Base-by-base conservation (phyloP, 75 land plant genomes). In the Cunninghamia lanceolata region DNA sequence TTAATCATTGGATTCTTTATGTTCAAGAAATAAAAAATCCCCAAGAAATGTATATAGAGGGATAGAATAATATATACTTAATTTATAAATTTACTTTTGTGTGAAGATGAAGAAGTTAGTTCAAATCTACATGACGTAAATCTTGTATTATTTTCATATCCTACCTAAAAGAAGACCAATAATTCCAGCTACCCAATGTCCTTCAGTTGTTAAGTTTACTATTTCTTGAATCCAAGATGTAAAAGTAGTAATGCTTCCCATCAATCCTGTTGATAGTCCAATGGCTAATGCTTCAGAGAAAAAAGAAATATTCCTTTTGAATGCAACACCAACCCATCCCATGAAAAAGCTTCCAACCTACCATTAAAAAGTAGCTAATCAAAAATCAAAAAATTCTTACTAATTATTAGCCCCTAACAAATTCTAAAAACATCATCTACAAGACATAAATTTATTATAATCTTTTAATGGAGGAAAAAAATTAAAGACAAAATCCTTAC, bases 251-350 rank as follows among this genome's bases (percentile, higher is more conserved):
- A 50, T 50, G 53, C 53, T 50, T 14, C 53, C 53, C 53, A 98
- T 88, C 88, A 94, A 94, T 13, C 99, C 99, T 21, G 99, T 98
- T 13, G 95, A 91, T 50, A 95, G 73, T 39, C 98, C 99, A 86
- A 98, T 90, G 34, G 94, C 95, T 45, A 98, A 86, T 36, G 76
- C 85, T 19, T 98, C 95, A 30, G 99, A 98, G 35, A 90, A 83
- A 14, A 32, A 30, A n/a, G 87, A 63, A 34, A 50, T 50, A 15
- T 50, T 50, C 53, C 2, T 50, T 50, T 50, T 50, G 53, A 50
- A 50, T 13, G 11, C 15, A 13, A 50, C 53, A 13, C 53, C 53
- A 50, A 50, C 53, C 53, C 53, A 50, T 50, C 53, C 53, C 53
- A 50, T 50, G 53, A 50, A 50, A 50, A 50, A 50, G 16, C 53